Percentiles rank a stretch among this genome's conserved stretches.
phyloP scores from a whole-genome alignment of 345 rosid species.

The Linum lewisii region DNA sequence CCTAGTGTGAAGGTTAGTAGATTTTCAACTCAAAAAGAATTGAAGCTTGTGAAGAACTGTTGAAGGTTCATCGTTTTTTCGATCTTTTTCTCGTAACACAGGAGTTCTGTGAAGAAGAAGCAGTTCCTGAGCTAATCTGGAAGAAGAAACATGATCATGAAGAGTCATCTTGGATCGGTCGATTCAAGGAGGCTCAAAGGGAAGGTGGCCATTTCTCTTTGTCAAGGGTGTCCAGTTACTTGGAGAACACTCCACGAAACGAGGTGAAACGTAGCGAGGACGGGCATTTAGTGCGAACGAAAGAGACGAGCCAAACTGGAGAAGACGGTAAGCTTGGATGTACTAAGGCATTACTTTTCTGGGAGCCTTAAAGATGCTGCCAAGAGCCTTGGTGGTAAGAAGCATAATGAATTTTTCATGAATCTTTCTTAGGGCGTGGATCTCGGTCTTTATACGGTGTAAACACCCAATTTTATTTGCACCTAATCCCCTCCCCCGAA shows the following conservation, averaged over 20 bases:
- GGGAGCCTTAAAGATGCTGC: conserved; percentile 99
- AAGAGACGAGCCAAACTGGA: conserved; percentile 65
- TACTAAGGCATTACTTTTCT: conserved; percentile 74
- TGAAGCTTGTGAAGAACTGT: too few species aligned
- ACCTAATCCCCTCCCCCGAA: too few species aligned
- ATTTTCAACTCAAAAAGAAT: not conserved
- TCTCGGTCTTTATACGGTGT: too few species aligned
- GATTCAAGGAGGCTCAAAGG: not conserved
- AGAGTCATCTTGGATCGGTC: not conserved
- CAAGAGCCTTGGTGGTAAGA: conserved; percentile 75
- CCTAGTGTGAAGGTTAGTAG: conserved; percentile 42
- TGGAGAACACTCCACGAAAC: not conserved
- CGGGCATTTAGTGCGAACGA: conserved; percentile 25
- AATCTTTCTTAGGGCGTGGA: too few species aligned
- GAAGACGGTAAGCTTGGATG: conserved; percentile 77
- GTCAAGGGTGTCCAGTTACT: too few species aligned
- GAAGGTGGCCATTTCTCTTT: too few species aligned
- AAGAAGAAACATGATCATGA: not conserved
- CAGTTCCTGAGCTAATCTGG: too few species aligned
- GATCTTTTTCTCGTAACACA: not conserved
- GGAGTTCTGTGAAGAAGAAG: conserved; percentile 8
- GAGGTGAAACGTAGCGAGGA: not conserved
- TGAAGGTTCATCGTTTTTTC: too few species aligned
- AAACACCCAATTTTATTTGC: too few species aligned
- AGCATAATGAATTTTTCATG: conserved; percentile 11